Base-by-base conservation (phyloP, 805 yeast species). In the Candida awuae region DNA sequence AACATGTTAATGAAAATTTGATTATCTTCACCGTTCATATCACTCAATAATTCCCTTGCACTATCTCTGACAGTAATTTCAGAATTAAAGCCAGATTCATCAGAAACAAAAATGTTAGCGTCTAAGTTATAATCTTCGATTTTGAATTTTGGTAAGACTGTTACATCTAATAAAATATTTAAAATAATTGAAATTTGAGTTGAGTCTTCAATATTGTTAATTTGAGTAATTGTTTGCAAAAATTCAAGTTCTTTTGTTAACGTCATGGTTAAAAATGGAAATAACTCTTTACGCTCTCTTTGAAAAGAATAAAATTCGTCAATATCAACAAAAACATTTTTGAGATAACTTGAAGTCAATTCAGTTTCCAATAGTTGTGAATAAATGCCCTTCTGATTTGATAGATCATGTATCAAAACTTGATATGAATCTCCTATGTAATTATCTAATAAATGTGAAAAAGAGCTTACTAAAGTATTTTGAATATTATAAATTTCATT, bases 101-200 rank as follows among this genome's bases (percentile, higher is more conserved):
- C 80, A 2, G 87, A 73, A 6, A 85, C 83, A 55, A 75, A 86
- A 3, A 57, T 59, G 51, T 87, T 85, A 52, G 77, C 71, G 52
- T 87, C 88, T 2, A 62, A 65, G 4, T 58, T 55, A 68, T 80
- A 84, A 4, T 68, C 70, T 26, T 66, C 70, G 22, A 62, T 56
- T 0, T 63, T 57, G 5, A 64, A 68, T 1, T 50, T 42, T 2
- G 80, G 67, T 10, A 79, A 50, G 9, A 58, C 51, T 6, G 76
- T 56, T 8, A 72, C 55, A 3, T 49, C 47, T 1, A 66, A 46
- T 6, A 76, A 47, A n/a, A 63, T 40, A 8, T 57, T 51, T 2
- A 52, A 25, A 4, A 65, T 27, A 8, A 38, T 16, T 8, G 42
- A 44, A 14, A 53, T 47, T 35, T 35, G 54, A 32, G 40, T 40